Evolutionary conservation across 2,329 filamentous ascomycete species (phyloP), one percentile per base, ranked within the genome.

Genomic region (Trichophyton schoenleinii): DNA sequence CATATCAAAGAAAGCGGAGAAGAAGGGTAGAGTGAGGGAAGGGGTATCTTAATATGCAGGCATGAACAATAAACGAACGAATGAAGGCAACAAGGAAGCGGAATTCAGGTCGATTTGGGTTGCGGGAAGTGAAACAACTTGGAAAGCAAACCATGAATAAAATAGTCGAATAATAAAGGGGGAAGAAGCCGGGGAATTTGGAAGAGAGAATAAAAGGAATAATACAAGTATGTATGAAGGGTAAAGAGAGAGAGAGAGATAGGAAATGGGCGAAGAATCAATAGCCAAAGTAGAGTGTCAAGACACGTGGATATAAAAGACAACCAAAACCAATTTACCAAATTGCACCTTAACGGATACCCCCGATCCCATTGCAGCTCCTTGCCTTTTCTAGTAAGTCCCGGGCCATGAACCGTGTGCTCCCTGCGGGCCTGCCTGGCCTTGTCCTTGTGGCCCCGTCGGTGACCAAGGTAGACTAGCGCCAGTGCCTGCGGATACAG

Each of bases 21-120:
- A 53, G 25, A 53, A 53, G 25, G 48, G 48, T 31, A 53, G 48
- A 31, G 48, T 31, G 48, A 34, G 48, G 48, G 48, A 53, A 48
- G 25, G 48, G 48, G 48, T 53, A 53, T 53, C 48, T 53, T 22
- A 53, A 53, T 31, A 53, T 53, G 48, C 48, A 53, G 48, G 48
- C 15, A 31, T 53, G 22, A 53, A 53, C 22, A 31, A 31, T 31
- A 15, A 53, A 53, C 13, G 48, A 28, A 28, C 22, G 48, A 28
- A 31, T 8, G 3, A 53, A 53, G 22, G 20, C 48, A 53, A 31
- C 8, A 11, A 36, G 34, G 48, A 48, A 31, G 48, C 11, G 22
- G 25, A 53, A 31, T 2, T 53, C 48, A 15, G 41, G 13, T 42
- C 41, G 41, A 7, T 42, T 42, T 18, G 41, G 41, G 13, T 42